Base-by-base conservation (phyloP, 805 yeast genomes). In the Kodamaea jinghongensis region DNA sequence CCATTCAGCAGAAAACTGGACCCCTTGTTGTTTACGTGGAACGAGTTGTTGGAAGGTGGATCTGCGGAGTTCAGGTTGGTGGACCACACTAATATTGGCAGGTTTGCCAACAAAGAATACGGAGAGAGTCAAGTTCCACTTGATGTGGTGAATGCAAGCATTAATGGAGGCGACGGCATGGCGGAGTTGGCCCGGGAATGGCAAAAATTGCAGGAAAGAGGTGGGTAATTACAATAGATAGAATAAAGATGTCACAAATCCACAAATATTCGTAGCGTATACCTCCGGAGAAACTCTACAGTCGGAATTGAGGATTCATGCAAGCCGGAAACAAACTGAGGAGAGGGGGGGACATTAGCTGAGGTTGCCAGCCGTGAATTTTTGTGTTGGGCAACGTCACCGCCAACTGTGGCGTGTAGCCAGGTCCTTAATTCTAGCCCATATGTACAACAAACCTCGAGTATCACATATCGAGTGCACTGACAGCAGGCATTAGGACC, bases 101-200 rank as follows among this genome's bases (percentile, higher is more conserved):
- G 91, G 22, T 89, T 89, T 66, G 83, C 87, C 0, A 63, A 79
- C 0, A 86, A 84, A 47, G 95, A 87, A 36, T 91, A 87, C 55
- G 78, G 95, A 2, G 96, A 91, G 51, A 87, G 82, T 57, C 90
- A 86, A 53, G 96, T 93, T 2, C 99, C 99, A 0, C 71, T 76
- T 38, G 99, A 93, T 53, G 79, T 93, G 14, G 84, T 93, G 3
- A 93, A 88, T 56, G 96, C 96, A 2, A 72, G 86, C 25, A 52
- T 79, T 50, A 81, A 84, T 49, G 75, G 41, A 17, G 41, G 90
- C 0, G 70, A 73, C 14, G 75, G 83, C 0, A 82, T 88, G 75
- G 80, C 77, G 9, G 89, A 83, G 36, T 62, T 86, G 46, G 79
- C 85, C 0, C 70, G 70, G 43, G 70, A 78, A 42, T 83, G 88